Conservation (phyloP, 2,329 filamentous ascomycete species). For the Metarhizium anisopliae region DNA sequence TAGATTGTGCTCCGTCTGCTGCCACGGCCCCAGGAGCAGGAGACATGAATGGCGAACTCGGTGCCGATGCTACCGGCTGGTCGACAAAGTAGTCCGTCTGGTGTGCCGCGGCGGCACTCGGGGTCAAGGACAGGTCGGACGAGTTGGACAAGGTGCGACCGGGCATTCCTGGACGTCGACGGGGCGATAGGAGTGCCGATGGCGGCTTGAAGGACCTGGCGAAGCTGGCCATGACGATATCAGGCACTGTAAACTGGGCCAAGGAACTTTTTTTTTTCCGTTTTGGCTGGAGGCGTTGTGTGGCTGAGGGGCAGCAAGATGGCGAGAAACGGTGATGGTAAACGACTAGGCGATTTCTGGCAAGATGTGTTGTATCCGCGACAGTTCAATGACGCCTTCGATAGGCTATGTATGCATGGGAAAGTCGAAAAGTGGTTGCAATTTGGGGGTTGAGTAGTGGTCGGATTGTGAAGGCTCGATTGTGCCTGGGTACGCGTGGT, state of each 20-base stretch:
- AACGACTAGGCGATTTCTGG: neutral
- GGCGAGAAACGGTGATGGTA: neutral
- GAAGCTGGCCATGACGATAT: conserved; percentile 35
- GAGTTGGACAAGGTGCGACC: conserved; percentile 37
- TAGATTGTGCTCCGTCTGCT: conserved; percentile 1
- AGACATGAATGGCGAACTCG: conserved; percentile 18
- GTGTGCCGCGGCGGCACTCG: conserved; percentile 10
- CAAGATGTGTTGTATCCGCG: neutral
- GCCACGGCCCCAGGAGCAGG: conserved; percentile 2
- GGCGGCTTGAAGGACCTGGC: conserved; percentile 40
- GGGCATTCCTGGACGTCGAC: conserved; percentile 33
- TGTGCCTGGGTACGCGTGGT: neutral
- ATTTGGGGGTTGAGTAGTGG: neutral
- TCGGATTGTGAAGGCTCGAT: neutral
- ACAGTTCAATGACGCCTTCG: conserved; percentile 2
- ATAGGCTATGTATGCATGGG: neutral
- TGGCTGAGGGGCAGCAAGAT: neutral
- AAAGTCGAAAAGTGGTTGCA: neutral
- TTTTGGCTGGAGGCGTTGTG: neutral
- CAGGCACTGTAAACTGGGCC: neutral
- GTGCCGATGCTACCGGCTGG: conserved; percentile 17
- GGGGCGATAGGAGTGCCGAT: conserved; percentile 32
- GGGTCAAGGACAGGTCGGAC: conserved; percentile 32
- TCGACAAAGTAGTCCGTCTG: conserved; percentile 21
- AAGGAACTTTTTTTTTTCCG: neutral